Conservation (phyloP, 2,329 filamentous ascomycete species). For the Cercospora sp. region DNA sequence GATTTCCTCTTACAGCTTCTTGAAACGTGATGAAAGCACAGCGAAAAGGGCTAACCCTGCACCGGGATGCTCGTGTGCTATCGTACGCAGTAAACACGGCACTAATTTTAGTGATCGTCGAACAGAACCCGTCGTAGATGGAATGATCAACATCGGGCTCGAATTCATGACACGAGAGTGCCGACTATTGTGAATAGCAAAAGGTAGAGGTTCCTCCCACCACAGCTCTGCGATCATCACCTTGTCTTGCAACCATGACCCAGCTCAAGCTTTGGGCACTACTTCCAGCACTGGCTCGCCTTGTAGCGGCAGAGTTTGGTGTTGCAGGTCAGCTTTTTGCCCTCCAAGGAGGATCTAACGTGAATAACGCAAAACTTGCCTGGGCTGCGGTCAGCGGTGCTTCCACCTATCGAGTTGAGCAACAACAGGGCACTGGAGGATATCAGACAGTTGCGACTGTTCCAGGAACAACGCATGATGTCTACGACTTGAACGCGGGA, state of each 20-base stretch:
- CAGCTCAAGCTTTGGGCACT: background rate
- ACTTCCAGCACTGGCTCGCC: conserved; percentile 11
- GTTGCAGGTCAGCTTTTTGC: conserved; percentile 27
- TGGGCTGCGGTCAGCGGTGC: conserved; percentile 22
- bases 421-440: conserved; percentile 12
- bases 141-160: background rate
- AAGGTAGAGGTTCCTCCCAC: background rate
- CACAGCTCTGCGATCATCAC: background rate
- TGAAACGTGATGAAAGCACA: background rate
- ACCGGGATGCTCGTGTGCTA: background rate
- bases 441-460: conserved; percentile 20
- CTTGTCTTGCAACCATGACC: background rate
- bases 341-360: conserved; percentile 17
- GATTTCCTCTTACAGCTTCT: background rate
- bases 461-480: conserved; percentile 19
- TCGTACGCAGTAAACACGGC: background rate
- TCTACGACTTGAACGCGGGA: conserved; percentile 18
- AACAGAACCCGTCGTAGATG: background rate
- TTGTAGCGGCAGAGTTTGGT: conserved; percentile 19
- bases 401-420: conserved; percentile 20
- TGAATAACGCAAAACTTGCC: conserved; percentile 27
- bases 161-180: background rate
- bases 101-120: background rate
- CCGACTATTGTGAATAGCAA: background rate
- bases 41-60: background rate